phyloP scores from a whole-genome alignment of 148 eudicot species.

The Fallopia convolvulus region DNA sequence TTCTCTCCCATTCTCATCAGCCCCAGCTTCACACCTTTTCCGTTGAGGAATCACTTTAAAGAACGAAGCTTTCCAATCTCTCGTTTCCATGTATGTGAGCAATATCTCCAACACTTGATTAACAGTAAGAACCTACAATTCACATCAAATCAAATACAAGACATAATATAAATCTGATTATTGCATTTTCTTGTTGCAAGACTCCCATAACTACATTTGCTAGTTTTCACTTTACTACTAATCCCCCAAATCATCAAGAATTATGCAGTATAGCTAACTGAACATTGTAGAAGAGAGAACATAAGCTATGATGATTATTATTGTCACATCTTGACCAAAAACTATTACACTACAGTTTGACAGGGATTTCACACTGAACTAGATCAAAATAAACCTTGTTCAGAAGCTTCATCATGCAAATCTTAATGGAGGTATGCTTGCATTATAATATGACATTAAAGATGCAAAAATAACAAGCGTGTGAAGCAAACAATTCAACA shows the following conservation, averaged over 20 bases:
- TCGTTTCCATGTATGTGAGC: slow-evolving; percentile 77
- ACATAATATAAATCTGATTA: not conserved
- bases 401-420: not conserved
- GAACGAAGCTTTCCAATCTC: slow-evolving; percentile 86
- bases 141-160: not conserved
- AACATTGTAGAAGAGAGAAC: not conserved
- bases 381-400: not conserved
- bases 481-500: slow-evolving; percentile 1
- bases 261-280: not conserved
- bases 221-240: not conserved
- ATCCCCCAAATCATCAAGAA: not conserved
- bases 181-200: not conserved
- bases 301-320: not conserved
- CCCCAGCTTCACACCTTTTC: slow-evolving; percentile 53
- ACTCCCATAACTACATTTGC: not conserved
- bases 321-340: not conserved
- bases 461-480: not conserved
- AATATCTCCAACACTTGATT: slow-evolving; percentile 95
- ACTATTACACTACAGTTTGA: not conserved
- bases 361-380: not conserved
- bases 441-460: not conserved
- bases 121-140: slow-evolving; percentile 77
- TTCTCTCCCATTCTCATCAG: slow-evolving; percentile 21
- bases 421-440: no score
- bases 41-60: slow-evolving; percentile 84